These are phyloP conservation scores for Ceratobasidium theobromae DNA, from an alignment of 1,284 basidiomycete species.

Conservation along the genomic window DNA sequence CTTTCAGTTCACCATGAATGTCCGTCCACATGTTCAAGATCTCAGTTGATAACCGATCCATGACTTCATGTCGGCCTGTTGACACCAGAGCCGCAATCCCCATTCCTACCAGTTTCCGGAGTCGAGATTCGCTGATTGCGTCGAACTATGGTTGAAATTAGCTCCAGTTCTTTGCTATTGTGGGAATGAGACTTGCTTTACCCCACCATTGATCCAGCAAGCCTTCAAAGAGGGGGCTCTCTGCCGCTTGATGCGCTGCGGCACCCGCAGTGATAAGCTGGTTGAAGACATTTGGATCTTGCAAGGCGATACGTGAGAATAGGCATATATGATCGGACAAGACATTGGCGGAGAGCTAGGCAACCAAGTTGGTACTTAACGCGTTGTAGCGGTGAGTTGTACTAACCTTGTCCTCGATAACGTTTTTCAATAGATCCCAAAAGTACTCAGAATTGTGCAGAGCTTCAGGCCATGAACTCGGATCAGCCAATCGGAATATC, in stretches of 20 bases:
- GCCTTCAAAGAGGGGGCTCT: constrained; percentile 57
- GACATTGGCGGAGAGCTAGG: constrained; percentile 54
- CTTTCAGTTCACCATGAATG: constrained; percentile 83
- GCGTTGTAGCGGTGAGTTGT: background rate
- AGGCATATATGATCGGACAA: constrained; percentile 67
- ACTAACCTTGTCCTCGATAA: constrained; percentile 65
- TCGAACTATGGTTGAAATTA: constrained; percentile 62
- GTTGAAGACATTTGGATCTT: constrained; percentile 62
- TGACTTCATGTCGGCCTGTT: constrained; percentile 66
- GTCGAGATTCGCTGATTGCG: constrained; percentile 75
- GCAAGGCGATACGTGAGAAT: constrained; percentile 66
- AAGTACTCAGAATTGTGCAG: constrained; percentile 73
- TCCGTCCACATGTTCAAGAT: constrained; percentile 89
- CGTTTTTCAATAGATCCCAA: constrained; percentile 54
- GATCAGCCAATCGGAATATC: constrained; percentile 58
- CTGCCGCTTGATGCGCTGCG: constrained; percentile 41
- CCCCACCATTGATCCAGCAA: constrained; percentile 79
- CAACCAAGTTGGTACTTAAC: background rate
- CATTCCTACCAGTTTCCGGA: constrained; percentile 72
- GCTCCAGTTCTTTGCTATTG: background rate
- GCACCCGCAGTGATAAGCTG: constrained; percentile 66
- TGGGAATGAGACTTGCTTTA: constrained; percentile 52
- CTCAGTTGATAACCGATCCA: constrained; percentile 66
- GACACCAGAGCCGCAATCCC: constrained; percentile 71
- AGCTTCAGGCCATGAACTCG: constrained; percentile 66